phyloP scores from a whole-genome alignment of 2,329 filamentous ascomycete genomes.

The Kalaharituber pfeilii region DNA sequence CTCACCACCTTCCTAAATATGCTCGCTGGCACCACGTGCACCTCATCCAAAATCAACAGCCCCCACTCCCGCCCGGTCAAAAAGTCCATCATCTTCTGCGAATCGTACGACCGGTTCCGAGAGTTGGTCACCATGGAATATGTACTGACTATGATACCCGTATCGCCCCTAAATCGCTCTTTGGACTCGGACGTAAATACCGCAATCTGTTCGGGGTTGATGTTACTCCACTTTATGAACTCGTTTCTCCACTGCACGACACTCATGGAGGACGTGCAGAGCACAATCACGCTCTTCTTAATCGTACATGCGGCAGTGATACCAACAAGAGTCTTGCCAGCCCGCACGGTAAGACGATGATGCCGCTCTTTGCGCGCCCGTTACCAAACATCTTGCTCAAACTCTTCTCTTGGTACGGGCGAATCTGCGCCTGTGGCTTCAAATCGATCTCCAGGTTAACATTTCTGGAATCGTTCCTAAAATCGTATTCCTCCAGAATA shows the following conservation, averaged over 20 bases:
- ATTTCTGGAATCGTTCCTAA: conserved; percentile 76
- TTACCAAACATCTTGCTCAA: conserved; percentile 99
- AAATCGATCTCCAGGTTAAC: conserved; percentile 87
- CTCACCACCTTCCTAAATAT: conserved; percentile 93
- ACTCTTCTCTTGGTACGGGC: conserved; percentile 91
- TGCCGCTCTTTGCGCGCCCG: conserved; percentile 86
- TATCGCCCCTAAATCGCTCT: conserved; percentile 65
- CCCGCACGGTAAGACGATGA: conserved; percentile 95
- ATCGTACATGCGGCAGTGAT: conserved; percentile 96
- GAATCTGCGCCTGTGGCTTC: conserved; percentile 73
- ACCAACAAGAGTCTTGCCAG: conserved; percentile 93
- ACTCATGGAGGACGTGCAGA: conserved; percentile 95
- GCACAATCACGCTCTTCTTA: conserved; percentile 86
- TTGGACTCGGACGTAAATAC: conserved; percentile 93
- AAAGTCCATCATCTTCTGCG: conserved; percentile 95
- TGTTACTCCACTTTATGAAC: conserved; percentile 98
- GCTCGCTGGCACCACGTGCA: conserved; percentile 90
- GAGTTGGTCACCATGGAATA: conserved; percentile 98
- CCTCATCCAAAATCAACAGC: conserved; percentile 89
- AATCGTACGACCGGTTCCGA: conserved; percentile 72
- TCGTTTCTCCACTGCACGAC: conserved; percentile 93
- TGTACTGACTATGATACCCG: conserved; percentile 90
- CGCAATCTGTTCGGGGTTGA: conserved; percentile 79
- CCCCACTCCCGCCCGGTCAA: conserved; percentile 84
- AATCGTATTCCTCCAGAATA: conserved; percentile 92